phyloP scores from a whole-genome alignment of 768 basidiomycete genomes.

The Leccinum sublutescens region DNA sequence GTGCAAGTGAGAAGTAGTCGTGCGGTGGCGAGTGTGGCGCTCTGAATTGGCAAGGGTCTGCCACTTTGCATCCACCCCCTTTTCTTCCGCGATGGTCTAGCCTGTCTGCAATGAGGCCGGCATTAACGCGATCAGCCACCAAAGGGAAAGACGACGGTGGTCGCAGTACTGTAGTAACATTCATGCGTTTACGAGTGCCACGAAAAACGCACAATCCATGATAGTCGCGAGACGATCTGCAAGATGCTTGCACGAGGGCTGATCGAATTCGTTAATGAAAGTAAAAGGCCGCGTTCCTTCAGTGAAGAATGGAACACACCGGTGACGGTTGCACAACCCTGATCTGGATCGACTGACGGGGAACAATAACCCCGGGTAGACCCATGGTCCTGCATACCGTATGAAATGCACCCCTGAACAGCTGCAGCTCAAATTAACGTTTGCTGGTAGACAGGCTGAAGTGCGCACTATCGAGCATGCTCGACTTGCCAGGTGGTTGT shows the following conservation, averaged over 20 bases:
- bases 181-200: not conserved
- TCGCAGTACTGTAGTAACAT: constrained; percentile 10
- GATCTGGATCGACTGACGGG: not conserved
- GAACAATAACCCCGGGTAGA: not conserved
- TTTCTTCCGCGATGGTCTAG: constrained; percentile 16
- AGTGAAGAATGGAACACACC: constrained; percentile 4
- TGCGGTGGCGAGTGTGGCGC: not conserved
- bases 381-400: not conserved
- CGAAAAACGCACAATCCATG: constrained; percentile 7
- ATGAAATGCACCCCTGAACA: not conserved
- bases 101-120: constrained; percentile 16
- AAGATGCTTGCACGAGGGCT: not conserved
- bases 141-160: not conserved
- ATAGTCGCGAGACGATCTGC: constrained; percentile 16
- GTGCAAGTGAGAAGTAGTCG: not conserved
- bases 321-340: not conserved
- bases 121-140: constrained; percentile 6
- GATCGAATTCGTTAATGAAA: constrained; percentile 1
- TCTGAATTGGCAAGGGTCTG: constrained; percentile 6
- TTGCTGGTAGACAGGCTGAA: not conserved
- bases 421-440: not conserved
- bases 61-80: constrained; percentile 6
- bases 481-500: not conserved
- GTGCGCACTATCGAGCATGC: not conserved
- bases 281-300: constrained; percentile 1